Evolutionary conservation across 768 basidiomycete genomes (phyloP), one percentile per base, ranked within the genome.

Genomic region (Macrolepiota dolichaula): DNA sequence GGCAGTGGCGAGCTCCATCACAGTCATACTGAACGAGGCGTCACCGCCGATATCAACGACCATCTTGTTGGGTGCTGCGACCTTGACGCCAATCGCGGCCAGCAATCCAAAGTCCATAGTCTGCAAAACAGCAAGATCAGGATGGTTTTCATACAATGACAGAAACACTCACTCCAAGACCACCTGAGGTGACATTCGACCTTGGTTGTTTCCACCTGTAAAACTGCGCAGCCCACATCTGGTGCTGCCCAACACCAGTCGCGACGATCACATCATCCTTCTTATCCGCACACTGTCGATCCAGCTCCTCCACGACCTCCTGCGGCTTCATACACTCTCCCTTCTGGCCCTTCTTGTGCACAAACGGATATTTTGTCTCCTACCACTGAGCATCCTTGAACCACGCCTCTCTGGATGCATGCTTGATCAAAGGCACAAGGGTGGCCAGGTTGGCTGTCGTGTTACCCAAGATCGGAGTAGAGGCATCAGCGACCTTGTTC

Each of bases 91-190:
- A 60, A 98, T 92, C 51, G 95, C 92, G 0, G 94, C 80, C 1
- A 96, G 97, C 0, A 99, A 82, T 69, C 97, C 96, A 74, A 92
- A 99, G 68, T 96, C 97, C 96, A 98, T 99, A 0, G 96, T 98
- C 90, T 94, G 68, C 3, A 62, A 50, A 44, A 25, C 0, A 24
- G 15, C 12, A 9, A 42, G 29, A 59, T 47, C 17, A 61, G 47
- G 49, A 46, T 42, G 55, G 4, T 62, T n/a, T 52, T 50, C 27
- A 65, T 32, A n/a, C n/a, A 49, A 55, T 29, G 12, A 42, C 15
- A 59, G 54, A 51, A 38, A 63, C 2, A 84, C 91, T 65, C 74
- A 94, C 93, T 4, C 96, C 96, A 19, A 98, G 84, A 65, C 96
- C 96, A 65, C 96, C 96, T 36, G 92, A 95, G 13, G 95, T 94